phyloP scores from a whole-genome alignment of 805 yeast genomes.

The Starmerella stigmatis region DNA sequence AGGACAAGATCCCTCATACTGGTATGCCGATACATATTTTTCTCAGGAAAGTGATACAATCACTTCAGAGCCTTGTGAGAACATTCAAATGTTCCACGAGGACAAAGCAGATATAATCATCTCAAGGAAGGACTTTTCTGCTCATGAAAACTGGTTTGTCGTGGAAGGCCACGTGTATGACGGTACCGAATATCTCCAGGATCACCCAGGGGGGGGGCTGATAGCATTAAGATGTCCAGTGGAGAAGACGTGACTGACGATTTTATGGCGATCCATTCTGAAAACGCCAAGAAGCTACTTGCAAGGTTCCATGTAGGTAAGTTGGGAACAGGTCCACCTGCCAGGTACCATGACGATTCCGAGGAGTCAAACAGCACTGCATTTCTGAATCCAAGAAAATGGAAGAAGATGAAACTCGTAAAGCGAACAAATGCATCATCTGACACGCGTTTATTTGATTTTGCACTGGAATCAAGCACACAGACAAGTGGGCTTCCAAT shows the following conservation, averaged over 20 bases:
- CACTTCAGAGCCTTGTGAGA: conserved; percentile 6
- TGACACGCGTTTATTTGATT: conserved; percentile 28
- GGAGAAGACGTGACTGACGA: conserved; percentile 41
- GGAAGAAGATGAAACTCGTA: conserved; percentile 26
- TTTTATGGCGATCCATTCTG: conserved; percentile 46
- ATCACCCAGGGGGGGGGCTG: conserved; percentile 42
- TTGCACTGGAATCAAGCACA: conserved; percentile 28
- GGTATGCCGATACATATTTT: conserved; percentile 29
- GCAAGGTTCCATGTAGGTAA: conserved; percentile 32
- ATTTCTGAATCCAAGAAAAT: conserved; percentile 28
- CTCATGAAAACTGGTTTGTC: conserved; percentile 29
- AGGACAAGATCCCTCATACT: conserved; percentile 2
- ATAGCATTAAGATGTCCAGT: conserved; percentile 37
- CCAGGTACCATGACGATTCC: no score
- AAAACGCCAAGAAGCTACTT: conserved; percentile 70
- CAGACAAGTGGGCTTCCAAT: conserved; percentile 31
- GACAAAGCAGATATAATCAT: conserved; percentile 25
- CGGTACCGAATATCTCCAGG: conserved; percentile 29
- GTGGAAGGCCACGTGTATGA: conserved; percentile 33
- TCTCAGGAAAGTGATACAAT: not conserved
- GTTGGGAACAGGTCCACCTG: conserved; percentile 25
- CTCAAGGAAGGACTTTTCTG: conserved; percentile 21
- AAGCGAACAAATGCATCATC: conserved; percentile 26
- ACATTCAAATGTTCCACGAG: conserved; percentile 28
- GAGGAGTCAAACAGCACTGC: no score